These are phyloP conservation scores for Chlamydomonas schloesseri DNA, from an alignment of 139 green algal genomes.

Conservation along the genomic window DNA sequence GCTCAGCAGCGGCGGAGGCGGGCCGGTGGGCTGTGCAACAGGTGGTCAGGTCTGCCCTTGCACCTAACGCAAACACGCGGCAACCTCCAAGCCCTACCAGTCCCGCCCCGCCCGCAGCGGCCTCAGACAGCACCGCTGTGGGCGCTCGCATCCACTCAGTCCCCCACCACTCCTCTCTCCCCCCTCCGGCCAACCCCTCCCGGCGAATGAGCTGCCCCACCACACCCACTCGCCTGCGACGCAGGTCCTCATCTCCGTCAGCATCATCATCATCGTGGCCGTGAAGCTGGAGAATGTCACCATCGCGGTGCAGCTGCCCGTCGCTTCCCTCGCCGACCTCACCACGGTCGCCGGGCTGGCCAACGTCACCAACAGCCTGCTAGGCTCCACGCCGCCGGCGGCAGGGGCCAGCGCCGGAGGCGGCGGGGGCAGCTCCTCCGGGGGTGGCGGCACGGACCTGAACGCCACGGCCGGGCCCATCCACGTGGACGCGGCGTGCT, in stretches of 20 bases:
- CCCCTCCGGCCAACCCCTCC: no score
- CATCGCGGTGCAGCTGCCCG: conserved; percentile 1
- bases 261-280: conserved; percentile 28
- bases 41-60: no score
- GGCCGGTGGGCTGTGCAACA: no score
- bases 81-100: no score
- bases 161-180: no score
- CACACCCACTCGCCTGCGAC: background rate
- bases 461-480: background rate
- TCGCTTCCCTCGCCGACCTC: background rate
- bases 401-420: background rate
- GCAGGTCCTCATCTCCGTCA: conserved; percentile 21
- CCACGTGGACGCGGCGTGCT: conserved; percentile 10
- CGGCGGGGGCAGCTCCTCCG: background rate
- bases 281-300: conserved; percentile 24
- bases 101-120: no score
- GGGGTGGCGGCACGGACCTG: background rate
- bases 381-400: background rate
- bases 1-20: no score
- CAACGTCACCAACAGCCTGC: background rate
- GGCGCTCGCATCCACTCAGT: no score
- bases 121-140: no score
- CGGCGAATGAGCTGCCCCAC: no score
- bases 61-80: no score
- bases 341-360: background rate